A percentile compares a stretch with the other conserved stretches of the same genome.
Evolutionary conservation across 2,329 filamentous ascomycete genomes (phyloP).

Genomic region (Cladorrhinum sp.): DNA sequence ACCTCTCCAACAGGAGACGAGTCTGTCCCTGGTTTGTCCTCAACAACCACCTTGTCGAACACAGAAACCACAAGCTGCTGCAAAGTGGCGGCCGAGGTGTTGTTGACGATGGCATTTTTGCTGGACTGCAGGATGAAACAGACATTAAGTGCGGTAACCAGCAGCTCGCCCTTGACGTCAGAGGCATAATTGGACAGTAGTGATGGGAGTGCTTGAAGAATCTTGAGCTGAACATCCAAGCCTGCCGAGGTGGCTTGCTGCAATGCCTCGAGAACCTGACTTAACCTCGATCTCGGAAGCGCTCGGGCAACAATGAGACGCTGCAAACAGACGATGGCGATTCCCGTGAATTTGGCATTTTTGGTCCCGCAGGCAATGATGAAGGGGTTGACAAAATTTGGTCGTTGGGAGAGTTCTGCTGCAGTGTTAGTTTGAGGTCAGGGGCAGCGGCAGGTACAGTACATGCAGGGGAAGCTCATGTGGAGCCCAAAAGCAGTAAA

Average conservation of each 20-base stretch:
- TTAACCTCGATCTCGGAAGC: slow-evolving; percentile 73
- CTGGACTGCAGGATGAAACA: slow-evolving; percentile 88
- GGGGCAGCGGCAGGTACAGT: not conserved
- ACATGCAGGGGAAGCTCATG: not conserved
- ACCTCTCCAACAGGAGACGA: slow-evolving; percentile 63
- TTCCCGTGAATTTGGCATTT: slow-evolving; percentile 85
- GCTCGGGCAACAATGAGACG: slow-evolving; percentile 79
- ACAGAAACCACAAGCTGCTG: slow-evolving; percentile 90
- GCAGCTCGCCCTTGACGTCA: slow-evolving; percentile 74
- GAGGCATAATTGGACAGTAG: slow-evolving; percentile 85
- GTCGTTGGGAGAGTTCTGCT: slow-evolving; percentile 75
- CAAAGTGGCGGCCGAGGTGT: slow-evolving; percentile 92
- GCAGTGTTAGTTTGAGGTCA: slow-evolving; percentile 11
- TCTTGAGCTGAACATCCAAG: slow-evolving; percentile 91
- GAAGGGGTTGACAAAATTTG: slow-evolving; percentile 88
- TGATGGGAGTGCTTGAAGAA: slow-evolving; percentile 85
- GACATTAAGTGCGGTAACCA: slow-evolving; percentile 81
- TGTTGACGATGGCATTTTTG: slow-evolving; percentile 91
- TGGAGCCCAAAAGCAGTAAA: slow-evolving; percentile 32
- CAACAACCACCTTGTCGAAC: slow-evolving; percentile 82
- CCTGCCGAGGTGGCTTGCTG: slow-evolving; percentile 77
- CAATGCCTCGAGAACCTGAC: slow-evolving; percentile 83
- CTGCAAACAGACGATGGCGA: slow-evolving; percentile 85
- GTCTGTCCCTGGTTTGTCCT: slow-evolving; percentile 62
- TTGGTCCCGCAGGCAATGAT: slow-evolving; percentile 87